Evolutionary conservation across 1,284 basidiomycete genomes (phyloP), one percentile per base, ranked within the genome.

Genomic region (Caloboletus inedulis): DNA sequence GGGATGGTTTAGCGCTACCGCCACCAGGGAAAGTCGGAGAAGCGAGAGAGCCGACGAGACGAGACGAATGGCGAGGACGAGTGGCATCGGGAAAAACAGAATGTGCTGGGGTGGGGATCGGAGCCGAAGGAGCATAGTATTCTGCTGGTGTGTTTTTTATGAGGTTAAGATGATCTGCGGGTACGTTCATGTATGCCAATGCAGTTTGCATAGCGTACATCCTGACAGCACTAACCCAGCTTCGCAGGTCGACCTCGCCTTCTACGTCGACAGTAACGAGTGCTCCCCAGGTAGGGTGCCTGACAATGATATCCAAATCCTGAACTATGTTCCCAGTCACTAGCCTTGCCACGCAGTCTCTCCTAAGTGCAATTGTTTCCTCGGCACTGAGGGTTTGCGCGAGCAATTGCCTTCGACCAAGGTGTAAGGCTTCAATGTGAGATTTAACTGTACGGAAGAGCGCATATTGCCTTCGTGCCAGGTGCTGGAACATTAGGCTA

Each of bases 281-380:
- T 4, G 86, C 89, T 18, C 95, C 95, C 77, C 91, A 92, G 10
- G 84, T 87, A 13, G 95, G 90, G 72, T 98, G 94, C 19, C 96
- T 82, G 12, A 98, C 95, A 61, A 99, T 96, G 54, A 98, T 86
- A 65, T 98, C 96, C 43, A 98, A 74, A 3, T 89, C 91, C 66
- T 98, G 95, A 0, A 91, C 86, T 51, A 97, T 80, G 68, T 98
- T 99, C 43, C 92, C 94, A 51, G 83, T 84, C 49, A 96, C 94
- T 8, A 99, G 81, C 43, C 91, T 77, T 13, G 82, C 84, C 6
- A 98, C 94, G 66, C 94, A 95, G 56, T 95, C 93, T 43, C 86
- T 79, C 52, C 93, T 79, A 61, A 98, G 79, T 47, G 84, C 85
- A 36, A 84, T 75, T 0, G 91, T 90, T 72, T 99, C 95, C 61